phyloP scores from a whole-genome alignment of 129 eudicot genomes.

The Pseudognaphalium luteoalbum region DNA sequence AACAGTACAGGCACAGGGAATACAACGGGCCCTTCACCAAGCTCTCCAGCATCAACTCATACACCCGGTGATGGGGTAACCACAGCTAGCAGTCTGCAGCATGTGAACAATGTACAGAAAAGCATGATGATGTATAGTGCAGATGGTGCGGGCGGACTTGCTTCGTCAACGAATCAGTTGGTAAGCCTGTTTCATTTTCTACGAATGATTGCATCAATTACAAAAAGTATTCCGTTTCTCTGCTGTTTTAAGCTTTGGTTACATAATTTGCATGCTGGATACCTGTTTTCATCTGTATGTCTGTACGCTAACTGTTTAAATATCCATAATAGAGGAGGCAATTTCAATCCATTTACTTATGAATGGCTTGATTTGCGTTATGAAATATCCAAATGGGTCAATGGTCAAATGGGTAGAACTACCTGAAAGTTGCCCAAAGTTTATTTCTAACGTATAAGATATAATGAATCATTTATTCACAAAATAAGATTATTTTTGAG shows the following conservation, averaged over 20 bases:
- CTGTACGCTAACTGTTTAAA: not conserved
- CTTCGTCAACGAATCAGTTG: slow-evolving; percentile 91
- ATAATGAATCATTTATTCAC: not conserved
- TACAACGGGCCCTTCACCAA: slow-evolving; percentile 95
- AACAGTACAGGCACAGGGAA: slow-evolving; percentile 96
- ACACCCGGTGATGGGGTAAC: slow-evolving; percentile 92
- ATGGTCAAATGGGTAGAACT: not conserved
- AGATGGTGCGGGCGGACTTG: slow-evolving; percentile 76
- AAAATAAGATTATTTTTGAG: not conserved
- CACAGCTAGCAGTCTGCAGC: slow-evolving; percentile 73
- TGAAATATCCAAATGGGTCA: not conserved
- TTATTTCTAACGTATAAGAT: not conserved
- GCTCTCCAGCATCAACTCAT: slow-evolving; percentile 91
- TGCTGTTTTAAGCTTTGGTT: slow-evolving; percentile 8
- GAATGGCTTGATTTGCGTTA: not conserved
- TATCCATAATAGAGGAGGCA: not conserved
- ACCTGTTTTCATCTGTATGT: slow-evolving; percentile 17
- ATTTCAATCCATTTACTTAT: not conserved
- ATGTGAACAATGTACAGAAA: slow-evolving; percentile 75
- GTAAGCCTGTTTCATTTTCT: slow-evolving; percentile 36
- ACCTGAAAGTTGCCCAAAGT: not conserved
- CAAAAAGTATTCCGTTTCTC: not conserved
- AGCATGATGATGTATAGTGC: slow-evolving; percentile 89
- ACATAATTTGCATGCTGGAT: not conserved
- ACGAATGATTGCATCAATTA: not conserved